Evolutionary conservation across 2,329 filamentous ascomycete species (phyloP).

Genomic region (Beauveria brongniartii): DNA sequence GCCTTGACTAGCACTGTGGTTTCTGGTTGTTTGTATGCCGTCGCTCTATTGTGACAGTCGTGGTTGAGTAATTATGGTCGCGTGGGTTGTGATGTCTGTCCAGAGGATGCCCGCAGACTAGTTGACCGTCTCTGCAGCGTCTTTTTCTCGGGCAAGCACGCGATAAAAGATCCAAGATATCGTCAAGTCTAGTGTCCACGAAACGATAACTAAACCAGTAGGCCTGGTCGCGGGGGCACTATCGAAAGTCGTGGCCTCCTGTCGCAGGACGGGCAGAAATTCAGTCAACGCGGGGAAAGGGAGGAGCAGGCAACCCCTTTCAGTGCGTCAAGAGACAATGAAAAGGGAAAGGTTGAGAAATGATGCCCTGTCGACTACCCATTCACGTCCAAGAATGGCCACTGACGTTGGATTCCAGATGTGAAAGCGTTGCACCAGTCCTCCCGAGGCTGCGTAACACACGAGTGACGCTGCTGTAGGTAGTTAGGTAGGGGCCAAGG

Average conservation of each 20-base stretch:
- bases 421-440: background rate
- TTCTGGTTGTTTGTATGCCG: background rate
- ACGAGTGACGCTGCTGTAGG: background rate
- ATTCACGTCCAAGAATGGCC: background rate
- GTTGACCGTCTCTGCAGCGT: background rate
- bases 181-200: background rate
- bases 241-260: background rate
- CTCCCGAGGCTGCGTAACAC: background rate
- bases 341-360: background rate
- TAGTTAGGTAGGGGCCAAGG: too few species aligned
- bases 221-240: background rate
- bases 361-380: background rate
- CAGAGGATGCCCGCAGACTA: background rate
- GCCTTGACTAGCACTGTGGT: background rate
- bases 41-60: background rate
- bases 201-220: background rate
- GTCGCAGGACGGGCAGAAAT: background rate
- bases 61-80: background rate
- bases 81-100: background rate
- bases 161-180: background rate
- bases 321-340: background rate
- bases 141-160: background rate
- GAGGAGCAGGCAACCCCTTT: background rate
- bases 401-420: background rate
- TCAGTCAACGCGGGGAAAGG: background rate